Evolutionary conservation across 192 early-diverging fungal genomes (phyloP).

Genomic region (Coemansia asiatica): DNA sequence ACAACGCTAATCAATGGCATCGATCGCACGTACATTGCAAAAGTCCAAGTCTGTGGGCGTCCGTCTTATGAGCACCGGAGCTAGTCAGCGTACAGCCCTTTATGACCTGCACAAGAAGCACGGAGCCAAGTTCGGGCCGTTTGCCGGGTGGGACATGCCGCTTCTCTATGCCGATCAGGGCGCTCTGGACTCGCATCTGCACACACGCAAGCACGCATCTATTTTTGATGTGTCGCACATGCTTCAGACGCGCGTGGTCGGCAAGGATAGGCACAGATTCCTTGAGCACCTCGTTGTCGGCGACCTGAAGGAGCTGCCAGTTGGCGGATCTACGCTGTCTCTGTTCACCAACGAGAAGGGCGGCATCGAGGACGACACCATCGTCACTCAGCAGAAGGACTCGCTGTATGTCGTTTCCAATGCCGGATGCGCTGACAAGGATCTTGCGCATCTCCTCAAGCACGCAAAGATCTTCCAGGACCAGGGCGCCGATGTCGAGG

Average conservation of each 20-base stretch:
- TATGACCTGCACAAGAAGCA: constrained; percentile 90
- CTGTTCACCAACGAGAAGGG: constrained; percentile 95
- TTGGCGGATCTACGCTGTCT: constrained; percentile 80
- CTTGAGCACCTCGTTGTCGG: constrained; percentile 86
- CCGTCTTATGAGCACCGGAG: constrained; percentile 38
- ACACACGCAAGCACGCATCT: constrained; percentile 85
- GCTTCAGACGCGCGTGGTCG: constrained; percentile 89
- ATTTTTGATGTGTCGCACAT: constrained; percentile 99
- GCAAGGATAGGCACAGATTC: constrained; percentile 84
- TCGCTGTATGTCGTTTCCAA: constrained; percentile 92
- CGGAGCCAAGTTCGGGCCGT: constrained; percentile 96
- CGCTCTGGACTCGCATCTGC: constrained; percentile 84
- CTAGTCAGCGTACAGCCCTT: constrained; percentile 73
- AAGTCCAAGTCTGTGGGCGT: constrained; percentile 4
- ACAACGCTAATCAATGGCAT: background rate
- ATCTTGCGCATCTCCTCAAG: constrained; percentile 81
- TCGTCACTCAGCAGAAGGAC: constrained; percentile 84
- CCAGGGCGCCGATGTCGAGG: constrained; percentile 86
- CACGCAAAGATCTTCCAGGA: constrained; percentile 78
- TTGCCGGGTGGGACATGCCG: constrained; percentile 98
- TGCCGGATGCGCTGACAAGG: constrained; percentile 96
- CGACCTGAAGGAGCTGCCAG: constrained; percentile 77
- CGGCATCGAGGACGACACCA: constrained; percentile 97
- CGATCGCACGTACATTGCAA: constrained; percentile 11
- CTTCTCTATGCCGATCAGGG: constrained; percentile 85